Percentiles rank a stretch among this genome's conserved stretches.
Evolutionary conservation across 176 grass and related monocot genomes (phyloP).

Genomic region (Carex cristatella): DNA sequence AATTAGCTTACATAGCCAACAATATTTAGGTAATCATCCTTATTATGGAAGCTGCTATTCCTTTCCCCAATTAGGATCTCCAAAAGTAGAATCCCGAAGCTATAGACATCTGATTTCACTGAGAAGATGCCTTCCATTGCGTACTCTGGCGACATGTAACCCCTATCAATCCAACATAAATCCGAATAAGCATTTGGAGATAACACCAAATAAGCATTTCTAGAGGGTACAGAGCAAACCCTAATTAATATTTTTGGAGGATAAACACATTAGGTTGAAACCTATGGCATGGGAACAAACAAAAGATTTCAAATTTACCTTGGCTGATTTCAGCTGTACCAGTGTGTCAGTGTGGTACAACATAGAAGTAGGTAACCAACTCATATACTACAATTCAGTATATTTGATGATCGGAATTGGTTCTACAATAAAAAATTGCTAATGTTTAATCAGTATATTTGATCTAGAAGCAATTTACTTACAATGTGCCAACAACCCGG

Average conservation of each 20-base stretch:
- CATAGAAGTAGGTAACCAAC: neutral
- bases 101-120: constrained; percentile 52
- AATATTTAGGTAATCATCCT: constrained; percentile 40
- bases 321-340: neutral
- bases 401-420: neutral
- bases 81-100: constrained; percentile 40
- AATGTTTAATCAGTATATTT: neutral
- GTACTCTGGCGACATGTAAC: constrained; percentile 57
- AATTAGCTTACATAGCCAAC: constrained; percentile 44
- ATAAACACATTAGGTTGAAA: neutral
- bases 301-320: neutral
- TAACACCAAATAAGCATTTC: neutral
- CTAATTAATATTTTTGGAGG: neutral
- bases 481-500: constrained; percentile 57
- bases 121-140: constrained; percentile 59
- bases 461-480: neutral
- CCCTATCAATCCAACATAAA: constrained; percentile 13
- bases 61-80: constrained; percentile 51
- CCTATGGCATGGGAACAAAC: neutral
- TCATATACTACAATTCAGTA: neutral
- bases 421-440: neutral
- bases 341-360: neutral
- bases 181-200: neutral
- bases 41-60: constrained; percentile 27
- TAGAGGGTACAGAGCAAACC: neutral